phyloP scores from a whole-genome alignment of 148 eudicot genomes.

The Tetragonia tetragonoides region DNA sequence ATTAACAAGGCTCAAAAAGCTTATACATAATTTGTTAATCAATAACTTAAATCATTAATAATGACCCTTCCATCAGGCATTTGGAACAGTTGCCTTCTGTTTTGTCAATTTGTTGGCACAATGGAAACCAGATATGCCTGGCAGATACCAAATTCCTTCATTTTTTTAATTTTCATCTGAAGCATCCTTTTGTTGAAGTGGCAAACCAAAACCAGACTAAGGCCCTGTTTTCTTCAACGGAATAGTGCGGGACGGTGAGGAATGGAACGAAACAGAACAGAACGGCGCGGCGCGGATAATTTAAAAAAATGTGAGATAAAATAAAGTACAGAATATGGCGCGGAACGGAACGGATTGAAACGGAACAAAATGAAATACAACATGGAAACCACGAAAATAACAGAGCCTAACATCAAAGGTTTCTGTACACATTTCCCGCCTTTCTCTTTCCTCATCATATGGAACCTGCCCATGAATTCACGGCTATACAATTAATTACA shows the following conservation, averaged over 20 bases:
- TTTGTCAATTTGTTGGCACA: neutral
- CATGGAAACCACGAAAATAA: too few relatives aligned
- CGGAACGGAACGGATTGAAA: too few relatives aligned
- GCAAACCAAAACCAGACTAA: neutral
- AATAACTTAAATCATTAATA: neutral
- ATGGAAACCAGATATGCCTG: neutral
- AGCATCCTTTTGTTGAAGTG: neutral
- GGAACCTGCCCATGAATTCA: neutral
- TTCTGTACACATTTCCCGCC: too few relatives aligned
- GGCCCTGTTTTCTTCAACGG: neutral
- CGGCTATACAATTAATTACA: neutral
- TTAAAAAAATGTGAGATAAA: too few relatives aligned
- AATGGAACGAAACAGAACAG: too few relatives aligned
- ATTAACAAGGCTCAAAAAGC: too few relatives aligned
- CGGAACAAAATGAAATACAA: too few relatives aligned
- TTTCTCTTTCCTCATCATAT: neutral
- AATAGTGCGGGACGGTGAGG: too few relatives aligned
- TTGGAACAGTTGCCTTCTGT: neutral
- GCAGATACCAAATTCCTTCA: too few relatives aligned
- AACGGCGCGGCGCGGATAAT: too few relatives aligned
- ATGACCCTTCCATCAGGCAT: neutral
- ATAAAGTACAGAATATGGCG: too few relatives aligned
- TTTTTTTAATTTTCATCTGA: neutral
- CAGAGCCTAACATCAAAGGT: too few relatives aligned
- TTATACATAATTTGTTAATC: neutral